These are phyloP conservation scores for Alternaria tenuissima DNA, from an alignment of 2,329 filamentous ascomycete genomes.

Conservation along the genomic window DNA sequence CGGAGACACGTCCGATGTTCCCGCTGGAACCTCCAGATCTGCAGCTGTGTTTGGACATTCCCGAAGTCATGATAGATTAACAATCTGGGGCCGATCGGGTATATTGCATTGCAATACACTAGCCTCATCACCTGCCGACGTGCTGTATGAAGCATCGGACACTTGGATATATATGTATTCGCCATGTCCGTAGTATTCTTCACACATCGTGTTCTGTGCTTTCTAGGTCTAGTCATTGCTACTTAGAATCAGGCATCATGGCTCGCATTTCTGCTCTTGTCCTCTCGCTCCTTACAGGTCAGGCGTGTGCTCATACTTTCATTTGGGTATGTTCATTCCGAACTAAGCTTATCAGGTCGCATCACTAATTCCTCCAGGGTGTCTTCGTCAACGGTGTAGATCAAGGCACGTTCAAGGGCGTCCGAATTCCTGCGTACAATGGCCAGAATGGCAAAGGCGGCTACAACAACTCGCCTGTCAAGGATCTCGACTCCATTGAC, in stretches of 20 bases:
- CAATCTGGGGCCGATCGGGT: conserved; percentile 29
- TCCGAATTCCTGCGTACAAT: conserved; percentile 47
- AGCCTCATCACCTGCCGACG: conserved; percentile 5
- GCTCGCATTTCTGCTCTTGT: conserved; percentile 18
- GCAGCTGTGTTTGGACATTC: conserved; percentile 4
- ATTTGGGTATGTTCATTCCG: conserved; percentile 30
- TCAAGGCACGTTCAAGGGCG: conserved; percentile 39
- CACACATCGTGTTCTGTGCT: background rate
- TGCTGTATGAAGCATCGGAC: background rate
- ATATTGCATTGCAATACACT: conserved; percentile 29
- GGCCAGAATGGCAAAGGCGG: conserved; percentile 45
- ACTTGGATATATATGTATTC: background rate
- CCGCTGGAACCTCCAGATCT: conserved; percentile 6
- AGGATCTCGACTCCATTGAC: conserved; percentile 51
- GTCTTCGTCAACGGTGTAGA: conserved; percentile 45
- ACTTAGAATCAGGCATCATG: conserved; percentile 16
- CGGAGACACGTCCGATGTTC: conserved; percentile 18
- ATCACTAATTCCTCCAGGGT: conserved; percentile 21
- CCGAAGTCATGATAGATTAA: conserved; percentile 17
- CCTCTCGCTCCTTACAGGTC: conserved; percentile 27
- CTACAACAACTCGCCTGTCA: conserved; percentile 53
- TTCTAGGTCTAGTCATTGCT: background rate
- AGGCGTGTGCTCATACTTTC: conserved; percentile 38
- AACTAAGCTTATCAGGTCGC: background rate
- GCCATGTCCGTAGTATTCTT: background rate